Base-by-base conservation (phyloP, 1,284 basidiomycete genomes). In the Boletus coffeatus region DNA sequence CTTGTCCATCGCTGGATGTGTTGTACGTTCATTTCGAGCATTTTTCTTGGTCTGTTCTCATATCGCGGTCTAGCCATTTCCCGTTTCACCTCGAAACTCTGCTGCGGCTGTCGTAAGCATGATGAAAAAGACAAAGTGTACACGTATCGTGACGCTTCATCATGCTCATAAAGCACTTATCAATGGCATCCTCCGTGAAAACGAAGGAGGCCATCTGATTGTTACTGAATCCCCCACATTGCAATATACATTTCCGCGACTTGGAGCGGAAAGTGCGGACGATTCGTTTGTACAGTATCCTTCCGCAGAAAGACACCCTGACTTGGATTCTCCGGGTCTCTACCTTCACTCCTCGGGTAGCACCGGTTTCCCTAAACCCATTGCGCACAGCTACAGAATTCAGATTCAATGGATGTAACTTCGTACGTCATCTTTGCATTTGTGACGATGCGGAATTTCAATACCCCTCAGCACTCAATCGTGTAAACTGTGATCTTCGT, bases 281-380 rank as follows among this genome's bases (percentile, higher is more conserved):
- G 67, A 77, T 60, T n/a, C 64, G 0, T 79, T 78, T 56, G 18
- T 57, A 16, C 66, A 62, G 0, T 78, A 77, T 61, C 73, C 72
- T 5, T 39, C 55, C 2, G 14, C 63, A 3, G 5, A 43, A 6
- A 34, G 32, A 4, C 62, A 61, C 5, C 67, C 71, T 3, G 56
- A 63, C 6, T 18, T 62, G 36, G 60, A 67, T 14, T 69, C 71
- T 18, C 59, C 66, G 4, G 64, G 65, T 8, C 43, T 74, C 10
- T 77, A 76, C n/a, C 57, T 77, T 6, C 77, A 77, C 57, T 78
- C 77, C 3, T 77, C 75, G 0, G 76, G 77, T 5, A 77, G 75
- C 39, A 78, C 76, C 0, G 76, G 77, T 76, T 77, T 39, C 5
- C 37, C 37, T 0, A 77, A 75, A 61, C 59, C 70, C 1, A 76